A percentile compares a stretch with the other conserved stretches of the same genome.
phyloP scores from a whole-genome alignment of 139 green algal genomes.

The Ettlia oleoabundans region DNA sequence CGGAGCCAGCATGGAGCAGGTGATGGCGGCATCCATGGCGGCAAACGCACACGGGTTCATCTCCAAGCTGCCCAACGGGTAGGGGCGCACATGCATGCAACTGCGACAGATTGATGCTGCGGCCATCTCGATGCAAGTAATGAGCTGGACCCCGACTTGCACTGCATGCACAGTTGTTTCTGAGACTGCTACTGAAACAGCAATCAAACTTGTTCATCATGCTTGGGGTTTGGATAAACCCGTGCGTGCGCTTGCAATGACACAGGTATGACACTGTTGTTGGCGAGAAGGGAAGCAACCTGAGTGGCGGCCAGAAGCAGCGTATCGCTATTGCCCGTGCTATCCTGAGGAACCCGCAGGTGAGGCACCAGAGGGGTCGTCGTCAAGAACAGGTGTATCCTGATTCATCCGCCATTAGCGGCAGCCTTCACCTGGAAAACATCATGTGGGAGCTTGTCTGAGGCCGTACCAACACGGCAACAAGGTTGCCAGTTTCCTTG shows the following conservation, averaged over 20 bases:
- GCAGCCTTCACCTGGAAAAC: too few species aligned
- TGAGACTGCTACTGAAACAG: not conserved
- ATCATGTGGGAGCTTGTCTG: too few species aligned
- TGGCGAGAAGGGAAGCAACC: slow-evolving; percentile 51
- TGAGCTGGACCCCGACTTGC: not conserved
- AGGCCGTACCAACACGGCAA: too few species aligned
- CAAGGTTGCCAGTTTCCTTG: too few species aligned
- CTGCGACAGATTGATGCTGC: not conserved
- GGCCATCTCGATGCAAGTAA: not conserved
- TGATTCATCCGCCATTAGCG: too few species aligned
- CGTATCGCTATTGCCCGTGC: slow-evolving; percentile 87
- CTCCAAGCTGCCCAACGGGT: slow-evolving; percentile 59
- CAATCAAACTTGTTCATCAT: not conserved
- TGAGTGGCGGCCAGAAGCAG: slow-evolving; percentile 82
- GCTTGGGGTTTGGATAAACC: not conserved
- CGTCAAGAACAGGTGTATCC: too few species aligned
- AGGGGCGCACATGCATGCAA: not conserved
- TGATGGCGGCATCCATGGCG: slow-evolving; percentile 70
- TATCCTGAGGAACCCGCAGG: slow-evolving; percentile 79
- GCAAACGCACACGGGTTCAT: slow-evolving; percentile 89
- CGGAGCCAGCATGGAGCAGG: slow-evolving; percentile 35
- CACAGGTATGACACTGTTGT: slow-evolving; percentile 56
- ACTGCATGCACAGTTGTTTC: not conserved
- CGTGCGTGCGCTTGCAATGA: not conserved
- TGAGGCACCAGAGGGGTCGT: too few species aligned